Conservation (phyloP, 805 yeast genomes). For the Monosporozyma yasuniensis region DNA sequence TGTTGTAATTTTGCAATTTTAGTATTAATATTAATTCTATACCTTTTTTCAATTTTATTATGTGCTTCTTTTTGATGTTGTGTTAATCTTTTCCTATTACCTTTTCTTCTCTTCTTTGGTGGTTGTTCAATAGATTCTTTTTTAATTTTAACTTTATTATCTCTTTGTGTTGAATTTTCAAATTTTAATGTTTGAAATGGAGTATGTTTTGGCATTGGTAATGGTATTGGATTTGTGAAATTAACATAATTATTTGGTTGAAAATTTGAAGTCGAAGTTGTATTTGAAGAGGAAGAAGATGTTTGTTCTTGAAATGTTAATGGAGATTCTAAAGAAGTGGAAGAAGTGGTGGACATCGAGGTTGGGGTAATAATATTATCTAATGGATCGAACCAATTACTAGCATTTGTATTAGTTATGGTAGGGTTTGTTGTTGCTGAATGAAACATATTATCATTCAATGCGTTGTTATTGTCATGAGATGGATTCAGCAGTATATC, state of each 20-base stretch:
- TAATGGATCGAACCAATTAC: background rate
- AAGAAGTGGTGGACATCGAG: background rate
- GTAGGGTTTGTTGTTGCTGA: too few relatives aligned
- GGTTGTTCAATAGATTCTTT: background rate
- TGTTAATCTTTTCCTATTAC: slow-evolving; percentile 44
- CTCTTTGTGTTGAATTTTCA: background rate
- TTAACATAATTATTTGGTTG: background rate
- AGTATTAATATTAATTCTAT: slow-evolving; percentile 62
- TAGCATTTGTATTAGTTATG: background rate
- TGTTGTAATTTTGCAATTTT: slow-evolving; percentile 60
- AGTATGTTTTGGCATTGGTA: background rate
- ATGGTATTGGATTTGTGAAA: background rate
- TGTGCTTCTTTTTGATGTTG: slow-evolving; percentile 59
- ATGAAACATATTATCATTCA: background rate
- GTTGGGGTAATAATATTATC: background rate
- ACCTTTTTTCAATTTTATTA: slow-evolving; percentile 62
- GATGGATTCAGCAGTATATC: background rate
- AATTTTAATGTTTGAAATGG: background rate
- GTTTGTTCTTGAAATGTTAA: background rate
- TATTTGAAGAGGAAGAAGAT: too few relatives aligned
- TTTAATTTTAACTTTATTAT: background rate
- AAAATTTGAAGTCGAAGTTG: background rate
- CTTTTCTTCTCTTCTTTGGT: background rate
- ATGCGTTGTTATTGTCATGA: background rate
- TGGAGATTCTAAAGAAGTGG: slow-evolving; percentile 1